Base-by-base conservation (phyloP, 148 eudicot species). In the Beta vulgaris region DNA sequence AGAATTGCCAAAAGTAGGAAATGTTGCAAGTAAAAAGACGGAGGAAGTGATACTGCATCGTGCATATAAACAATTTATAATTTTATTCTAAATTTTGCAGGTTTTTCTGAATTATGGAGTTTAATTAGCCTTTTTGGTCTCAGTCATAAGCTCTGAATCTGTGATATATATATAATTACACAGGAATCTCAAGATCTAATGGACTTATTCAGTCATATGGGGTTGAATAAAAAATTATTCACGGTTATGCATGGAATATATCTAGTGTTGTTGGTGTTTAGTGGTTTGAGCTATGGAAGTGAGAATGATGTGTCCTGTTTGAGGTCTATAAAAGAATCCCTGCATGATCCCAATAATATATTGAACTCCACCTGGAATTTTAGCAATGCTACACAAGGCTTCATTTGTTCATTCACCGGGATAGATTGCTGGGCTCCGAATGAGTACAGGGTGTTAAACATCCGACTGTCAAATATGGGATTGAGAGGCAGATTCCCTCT, bases 401-500 rank as follows among this genome's bases (percentile, higher is more conserved):
- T 76, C 59, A 82, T 88, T 55, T 88, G 89, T 72, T 77, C 55
- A 42, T 88, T 88, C 71, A 58, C 62, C 32, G 92, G 92, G 70
- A 74, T 88, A 23, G 88, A 85, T 4, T 88, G 89, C 77, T 86
- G 92, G 92, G 84, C 84, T 68, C 79, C 72, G 0, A 66, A 60
- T 44, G 92, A 88, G 72, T 78, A 75, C 70, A 81, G 78, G 81
- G 89, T 88, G 68, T 51, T 88, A 23, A 86, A 73, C 72, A 81
- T 88, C 48, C 74, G 61, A 2, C 77, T 88, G 18, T 76, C 89
- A 3, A 53, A 75, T 68, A 79, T 83, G 87, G 85, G 85, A 49
- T 82, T 88, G 35, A 84, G 75, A 77, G 92, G 92, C 4, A 73
- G 40, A 35, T 88, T 88, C 75, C 89, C 92, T 21, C 72, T 43